These are phyloP conservation scores for Phytophthora cryptogea DNA, from an alignment of 352 stramenopile genomes.

Conservation along the genomic window DNA sequence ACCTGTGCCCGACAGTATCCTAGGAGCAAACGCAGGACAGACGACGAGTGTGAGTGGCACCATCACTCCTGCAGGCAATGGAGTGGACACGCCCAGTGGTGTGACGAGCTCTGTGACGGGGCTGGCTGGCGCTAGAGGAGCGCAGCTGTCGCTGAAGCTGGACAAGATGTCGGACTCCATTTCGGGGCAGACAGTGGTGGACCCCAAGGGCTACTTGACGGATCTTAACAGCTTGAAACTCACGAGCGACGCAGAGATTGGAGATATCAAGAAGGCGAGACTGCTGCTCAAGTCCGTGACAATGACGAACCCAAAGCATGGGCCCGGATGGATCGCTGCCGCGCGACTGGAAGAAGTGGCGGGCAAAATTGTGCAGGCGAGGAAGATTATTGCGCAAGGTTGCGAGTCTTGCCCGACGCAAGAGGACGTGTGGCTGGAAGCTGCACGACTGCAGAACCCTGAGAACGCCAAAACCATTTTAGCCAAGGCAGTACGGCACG, in stretches of 20 bases:
- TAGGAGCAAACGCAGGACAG: conserved; percentile 63
- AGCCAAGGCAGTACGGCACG: conserved; percentile 92
- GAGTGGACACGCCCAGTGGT: conserved; percentile 59
- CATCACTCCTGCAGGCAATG: conserved; percentile 49
- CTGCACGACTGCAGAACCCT: conserved; percentile 93
- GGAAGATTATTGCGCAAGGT: conserved; percentile 98
- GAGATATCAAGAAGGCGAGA: conserved; percentile 98
- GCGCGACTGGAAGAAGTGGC: conserved; percentile 98
- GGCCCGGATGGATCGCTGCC: conserved; percentile 97
- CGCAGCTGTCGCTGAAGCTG: conserved; percentile 94
- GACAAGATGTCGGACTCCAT: conserved; percentile 98
- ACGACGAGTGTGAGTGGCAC: conserved; percentile 47
- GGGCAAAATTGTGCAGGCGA: conserved; percentile 94
- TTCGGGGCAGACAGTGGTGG: conserved; percentile 95
- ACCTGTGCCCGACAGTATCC: conserved; percentile 93
- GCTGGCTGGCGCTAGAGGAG: conserved; percentile 91
- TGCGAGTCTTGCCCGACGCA: conserved; percentile 96
- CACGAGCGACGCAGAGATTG: conserved; percentile 93
- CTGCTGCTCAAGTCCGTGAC: conserved; percentile 96
- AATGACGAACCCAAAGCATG: conserved; percentile 98
- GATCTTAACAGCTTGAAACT: conserved; percentile 95
- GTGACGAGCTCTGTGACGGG: conserved; percentile 83
- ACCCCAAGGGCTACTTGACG: conserved; percentile 98
- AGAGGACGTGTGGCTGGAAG: conserved; percentile 99
- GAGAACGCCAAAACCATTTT: conserved; percentile 98